A percentile compares a stretch with the other conserved stretches of the same genome.
Conservation (phyloP, 2,329 filamentous ascomycete species). For the Hypoxylon sp. region DNA sequence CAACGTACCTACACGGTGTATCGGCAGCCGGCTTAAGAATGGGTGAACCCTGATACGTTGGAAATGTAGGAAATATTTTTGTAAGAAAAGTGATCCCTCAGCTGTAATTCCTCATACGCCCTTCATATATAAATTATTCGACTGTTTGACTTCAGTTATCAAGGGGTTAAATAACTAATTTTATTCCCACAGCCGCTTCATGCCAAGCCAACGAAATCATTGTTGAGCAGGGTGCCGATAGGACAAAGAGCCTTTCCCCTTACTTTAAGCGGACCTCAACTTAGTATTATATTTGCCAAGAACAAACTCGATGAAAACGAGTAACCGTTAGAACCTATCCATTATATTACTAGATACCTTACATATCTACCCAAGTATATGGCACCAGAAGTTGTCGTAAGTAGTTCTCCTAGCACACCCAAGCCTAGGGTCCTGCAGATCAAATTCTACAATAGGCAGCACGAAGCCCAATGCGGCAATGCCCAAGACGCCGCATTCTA, state of each 20-base stretch:
- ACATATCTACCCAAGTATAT: background rate
- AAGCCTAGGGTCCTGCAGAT: background rate
- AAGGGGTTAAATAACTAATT: background rate
- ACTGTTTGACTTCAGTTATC: background rate
- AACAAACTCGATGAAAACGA: background rate
- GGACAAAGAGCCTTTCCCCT: background rate
- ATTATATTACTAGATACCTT: background rate
- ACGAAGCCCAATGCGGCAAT: background rate
- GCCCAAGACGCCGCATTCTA: background rate
- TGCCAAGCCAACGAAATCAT: background rate
- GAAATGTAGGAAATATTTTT: background rate
- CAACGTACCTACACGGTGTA: background rate
- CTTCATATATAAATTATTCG: background rate
- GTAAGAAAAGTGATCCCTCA: background rate
- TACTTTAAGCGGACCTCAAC: background rate
- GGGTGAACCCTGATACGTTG: background rate
- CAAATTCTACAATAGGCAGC: background rate
- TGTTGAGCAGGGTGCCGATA: background rate
- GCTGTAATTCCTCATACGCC: background rate
- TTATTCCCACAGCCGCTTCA: background rate
- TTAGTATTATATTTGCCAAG: too few relatives aligned
- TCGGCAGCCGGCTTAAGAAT: background rate
- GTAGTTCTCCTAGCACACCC: background rate
- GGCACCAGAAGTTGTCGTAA: background rate
- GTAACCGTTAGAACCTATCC: background rate